Evolutionary conservation across 768 basidiomycete species (phyloP), one percentile per base, ranked within the genome.

Genomic region (Strobilomyces dryophilus): DNA sequence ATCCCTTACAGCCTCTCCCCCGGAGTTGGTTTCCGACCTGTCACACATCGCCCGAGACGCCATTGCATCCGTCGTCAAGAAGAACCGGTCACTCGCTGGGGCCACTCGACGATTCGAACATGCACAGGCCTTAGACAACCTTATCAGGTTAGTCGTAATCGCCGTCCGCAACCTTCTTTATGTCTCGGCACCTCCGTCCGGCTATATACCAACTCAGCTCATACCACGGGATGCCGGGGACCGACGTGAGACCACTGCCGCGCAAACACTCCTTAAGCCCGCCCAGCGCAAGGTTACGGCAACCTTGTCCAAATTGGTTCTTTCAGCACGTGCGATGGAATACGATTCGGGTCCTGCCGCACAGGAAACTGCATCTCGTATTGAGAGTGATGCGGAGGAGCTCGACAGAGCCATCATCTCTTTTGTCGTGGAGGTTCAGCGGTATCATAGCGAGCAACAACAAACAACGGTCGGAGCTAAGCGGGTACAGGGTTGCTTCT

Each of bases 271-370:
- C 8, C 74, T 92, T 40, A 92, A 92, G 68, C 85, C 87, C 8
- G 83, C 84, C 0, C 91, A 92, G 52, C 78, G 90, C 47, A 91
- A 90, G 61, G 87, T 95, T 31, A 91, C 92, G 2, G 89, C 92
- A 8, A 92, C 92, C 0, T 74, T 95, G 9, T 94, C 91, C 18
- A 87, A 94, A 66, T 76, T 98, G 27, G 89, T 95, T 29, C 80
- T 97, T 3, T 91, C 89, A 8, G 85, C 91, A n/a, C 86, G 95
- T 45, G 92, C 94, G 0, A 85, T 91, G 71, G 83, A 88, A 61
- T 90, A 89, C 55, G 86, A 91, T 61, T 85, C 87, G 0, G 84
- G 83, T 15, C 78, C 80, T 2, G 75, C 81, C 21, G 68, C 82
- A 5, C 68, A 76, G 11, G 84, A 88, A 55, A 87, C 85, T 14